Conservation (phyloP, 2,329 filamentous ascomycete genomes). For the Colletotrichum siamense region DNA sequence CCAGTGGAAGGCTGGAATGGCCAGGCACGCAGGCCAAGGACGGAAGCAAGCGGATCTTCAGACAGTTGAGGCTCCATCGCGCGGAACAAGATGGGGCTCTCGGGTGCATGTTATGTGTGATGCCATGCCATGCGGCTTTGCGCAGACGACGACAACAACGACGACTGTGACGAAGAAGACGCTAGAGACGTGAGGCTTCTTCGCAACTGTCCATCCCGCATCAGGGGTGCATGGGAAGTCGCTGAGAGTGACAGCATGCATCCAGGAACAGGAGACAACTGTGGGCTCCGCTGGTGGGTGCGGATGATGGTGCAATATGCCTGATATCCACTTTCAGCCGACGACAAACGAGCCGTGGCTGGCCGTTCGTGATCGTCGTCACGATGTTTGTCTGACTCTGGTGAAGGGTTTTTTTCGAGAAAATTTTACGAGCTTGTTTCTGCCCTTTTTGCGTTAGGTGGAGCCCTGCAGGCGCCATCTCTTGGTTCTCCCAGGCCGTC, state of each 20-base stretch:
- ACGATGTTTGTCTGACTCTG: neutral
- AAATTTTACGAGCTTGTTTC: neutral
- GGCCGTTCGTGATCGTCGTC: constrained; percentile 1
- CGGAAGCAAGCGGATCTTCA: constrained; percentile 21
- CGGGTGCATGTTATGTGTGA: neutral
- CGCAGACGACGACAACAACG: neutral
- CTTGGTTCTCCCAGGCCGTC: neutral
- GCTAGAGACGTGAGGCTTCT: neutral
- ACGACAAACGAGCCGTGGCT: constrained; percentile 19
- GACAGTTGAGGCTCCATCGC: constrained; percentile 4
- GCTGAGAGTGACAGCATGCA: neutral
- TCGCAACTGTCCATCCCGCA: neutral
- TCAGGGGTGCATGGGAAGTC: neutral
- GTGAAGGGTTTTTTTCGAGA: neutral
- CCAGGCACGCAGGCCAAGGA: constrained; percentile 10
- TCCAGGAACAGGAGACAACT: constrained; percentile 2
- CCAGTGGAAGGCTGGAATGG: constrained; percentile 12
- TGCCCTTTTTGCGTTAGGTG: neutral
- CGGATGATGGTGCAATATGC: neutral
- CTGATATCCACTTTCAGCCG: constrained; percentile 21
- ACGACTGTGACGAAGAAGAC: neutral
- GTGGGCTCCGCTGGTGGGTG: neutral
- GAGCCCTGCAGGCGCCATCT: neutral
- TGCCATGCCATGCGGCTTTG: neutral
- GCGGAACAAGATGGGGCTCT: constrained; percentile 19